Evolutionary conservation across 768 basidiomycete genomes (phyloP).

Genomic region (Hygrocybe punicea): DNA sequence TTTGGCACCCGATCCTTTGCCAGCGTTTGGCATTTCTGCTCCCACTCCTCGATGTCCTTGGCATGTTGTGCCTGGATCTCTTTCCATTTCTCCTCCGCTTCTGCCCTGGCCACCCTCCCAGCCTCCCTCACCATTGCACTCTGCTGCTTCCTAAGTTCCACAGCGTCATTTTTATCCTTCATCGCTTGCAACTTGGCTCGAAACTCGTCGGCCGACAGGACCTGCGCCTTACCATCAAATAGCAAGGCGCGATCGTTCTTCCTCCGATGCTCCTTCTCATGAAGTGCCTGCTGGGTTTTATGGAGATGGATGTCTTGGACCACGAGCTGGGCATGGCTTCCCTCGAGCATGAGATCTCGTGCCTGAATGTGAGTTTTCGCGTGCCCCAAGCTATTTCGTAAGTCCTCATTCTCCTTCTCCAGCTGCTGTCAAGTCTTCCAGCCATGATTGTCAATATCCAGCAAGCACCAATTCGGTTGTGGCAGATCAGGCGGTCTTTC

Average conservation of each 20-base stretch:
- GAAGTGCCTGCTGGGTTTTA: constrained; percentile 13
- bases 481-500: constrained; percentile 10
- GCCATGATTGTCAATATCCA: background rate
- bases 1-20: too few relatives aligned
- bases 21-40: constrained; percentile 7
- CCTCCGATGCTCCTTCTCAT: constrained; percentile 14
- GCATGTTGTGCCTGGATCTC: constrained; percentile 14
- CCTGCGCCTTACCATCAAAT: constrained; percentile 10
- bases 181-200: background rate
- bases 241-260: constrained; percentile 6
- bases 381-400: constrained; percentile 1
- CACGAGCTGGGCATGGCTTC: constrained; percentile 17
- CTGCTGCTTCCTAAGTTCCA: constrained; percentile 8
- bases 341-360: constrained; percentile 9
- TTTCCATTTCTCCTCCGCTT: constrained; percentile 15
- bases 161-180: constrained; percentile 4
- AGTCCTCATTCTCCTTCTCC: constrained; percentile 4
- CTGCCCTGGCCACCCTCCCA: background rate
- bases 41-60: constrained; percentile 10
- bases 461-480: background rate
- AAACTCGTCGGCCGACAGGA: constrained; percentile 8
- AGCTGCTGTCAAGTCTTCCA: background rate
- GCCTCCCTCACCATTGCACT: constrained; percentile 4
- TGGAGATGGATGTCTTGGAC: constrained; percentile 16
- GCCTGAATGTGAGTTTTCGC: constrained; percentile 10